Percentiles rank a stretch among this genome's conserved stretches.
Evolutionary conservation across 148 eudicot genomes (phyloP).

Genomic region (Vaccinium macrocarpon): DNA sequence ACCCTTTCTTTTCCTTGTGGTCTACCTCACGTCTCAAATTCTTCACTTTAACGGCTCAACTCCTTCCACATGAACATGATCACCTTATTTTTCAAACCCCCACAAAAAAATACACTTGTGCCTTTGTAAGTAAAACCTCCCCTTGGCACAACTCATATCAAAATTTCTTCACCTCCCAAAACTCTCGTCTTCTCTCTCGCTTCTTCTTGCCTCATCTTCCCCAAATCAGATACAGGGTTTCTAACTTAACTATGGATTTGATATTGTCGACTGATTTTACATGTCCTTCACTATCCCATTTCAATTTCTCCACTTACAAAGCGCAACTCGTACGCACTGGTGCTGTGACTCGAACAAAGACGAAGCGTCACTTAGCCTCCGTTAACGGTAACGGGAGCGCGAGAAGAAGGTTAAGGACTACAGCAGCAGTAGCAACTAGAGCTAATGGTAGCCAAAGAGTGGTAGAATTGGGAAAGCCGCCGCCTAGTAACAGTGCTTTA

Average conservation of each 20-base stretch:
- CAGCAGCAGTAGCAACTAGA: neutral
- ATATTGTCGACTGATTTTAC: constrained; percentile 12
- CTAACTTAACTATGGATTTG: constrained; percentile 22
- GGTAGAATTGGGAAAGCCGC: neutral
- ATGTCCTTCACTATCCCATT: constrained; percentile 8
- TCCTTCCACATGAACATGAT: neutral
- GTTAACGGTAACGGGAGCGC: constrained; percentile 26
- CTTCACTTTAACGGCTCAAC: neutral
- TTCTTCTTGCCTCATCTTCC: neutral
- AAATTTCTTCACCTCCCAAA: neutral
- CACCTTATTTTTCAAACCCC: neutral
- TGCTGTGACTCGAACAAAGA: constrained; percentile 1
- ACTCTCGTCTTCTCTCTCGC: neutral
- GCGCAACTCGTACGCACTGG: neutral
- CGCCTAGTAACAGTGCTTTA: constrained; percentile 48
- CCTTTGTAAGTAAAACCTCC: neutral
- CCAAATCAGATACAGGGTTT: neutral
- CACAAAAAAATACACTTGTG: neutral
- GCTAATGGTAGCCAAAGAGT: neutral
- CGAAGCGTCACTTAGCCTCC: neutral
- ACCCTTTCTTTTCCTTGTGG: no score
- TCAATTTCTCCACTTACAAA: neutral
- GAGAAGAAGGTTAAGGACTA: constrained; percentile 13
- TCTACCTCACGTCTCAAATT: no score
- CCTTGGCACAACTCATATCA: neutral